A percentile compares a stretch with the other conserved stretches of the same genome.
Evolutionary conservation across 148 eudicot species (phyloP).

Genomic region (Talinum fruticosum): DNA sequence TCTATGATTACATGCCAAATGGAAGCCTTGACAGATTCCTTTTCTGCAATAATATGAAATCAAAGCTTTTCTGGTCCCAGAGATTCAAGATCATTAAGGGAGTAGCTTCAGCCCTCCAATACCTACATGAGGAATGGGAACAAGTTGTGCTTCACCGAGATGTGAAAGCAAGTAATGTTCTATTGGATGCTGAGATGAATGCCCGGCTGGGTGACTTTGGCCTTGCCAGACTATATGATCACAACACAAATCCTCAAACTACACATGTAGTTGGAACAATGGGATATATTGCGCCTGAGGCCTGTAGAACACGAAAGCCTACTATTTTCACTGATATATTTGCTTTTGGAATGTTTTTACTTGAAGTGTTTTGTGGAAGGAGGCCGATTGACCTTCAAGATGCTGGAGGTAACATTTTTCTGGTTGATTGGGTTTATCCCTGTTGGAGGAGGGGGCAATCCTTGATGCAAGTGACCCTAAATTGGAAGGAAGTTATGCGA

Average conservation of each 20-base stretch:
- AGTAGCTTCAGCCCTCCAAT: conserved; percentile 37
- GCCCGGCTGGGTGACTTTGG: conserved; percentile 64
- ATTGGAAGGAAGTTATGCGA: conserved; percentile 3
- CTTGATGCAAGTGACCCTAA: conserved; percentile 13
- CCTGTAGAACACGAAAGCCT: conserved; percentile 43
- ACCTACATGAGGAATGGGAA: conserved; percentile 34
- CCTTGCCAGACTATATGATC: conserved; percentile 57
- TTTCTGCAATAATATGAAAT: conserved; percentile 16
- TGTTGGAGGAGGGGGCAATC: conserved; percentile 1
- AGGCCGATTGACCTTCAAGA: conserved; percentile 36
- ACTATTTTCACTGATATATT: conserved; percentile 52
- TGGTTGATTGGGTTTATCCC: conserved; percentile 18
- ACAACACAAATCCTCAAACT: conserved; percentile 43
- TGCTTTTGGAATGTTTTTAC: conserved; percentile 42
- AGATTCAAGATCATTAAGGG: conserved; percentile 45
- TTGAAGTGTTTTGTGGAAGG: conserved; percentile 47
- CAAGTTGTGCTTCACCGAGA: conserved; percentile 59
- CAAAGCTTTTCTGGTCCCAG: conserved; percentile 36
- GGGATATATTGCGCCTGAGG: conserved; percentile 61
- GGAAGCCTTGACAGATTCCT: conserved; percentile 55
- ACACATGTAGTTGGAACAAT: conserved; percentile 55
- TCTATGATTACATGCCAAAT: conserved; percentile 39
- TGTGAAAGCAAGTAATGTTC: conserved; percentile 61
- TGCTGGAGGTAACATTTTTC: background rate
- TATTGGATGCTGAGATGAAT: conserved; percentile 51